phyloP scores from a whole-genome alignment of 2,329 filamentous ascomycete species.

The Parascedosporium putredinis region DNA sequence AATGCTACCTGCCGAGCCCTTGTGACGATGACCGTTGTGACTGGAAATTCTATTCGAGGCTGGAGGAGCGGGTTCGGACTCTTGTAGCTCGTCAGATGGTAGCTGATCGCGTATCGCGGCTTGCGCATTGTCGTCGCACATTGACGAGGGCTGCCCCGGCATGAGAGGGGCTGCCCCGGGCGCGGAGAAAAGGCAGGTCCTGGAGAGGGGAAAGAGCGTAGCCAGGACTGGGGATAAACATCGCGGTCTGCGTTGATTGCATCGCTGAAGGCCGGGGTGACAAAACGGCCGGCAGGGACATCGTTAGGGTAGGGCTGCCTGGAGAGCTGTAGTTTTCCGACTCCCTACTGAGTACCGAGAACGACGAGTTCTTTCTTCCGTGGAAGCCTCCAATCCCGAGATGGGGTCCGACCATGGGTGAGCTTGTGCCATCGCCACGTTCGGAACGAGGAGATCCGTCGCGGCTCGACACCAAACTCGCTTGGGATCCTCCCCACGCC shows the following conservation, averaged over 20 bases:
- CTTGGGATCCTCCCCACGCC: constrained; percentile 74
- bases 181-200: neutral
- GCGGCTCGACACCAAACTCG: constrained; percentile 49
- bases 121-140: no score
- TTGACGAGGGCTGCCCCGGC: neutral
- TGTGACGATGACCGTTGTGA: constrained; percentile 34
- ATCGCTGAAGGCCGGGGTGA: constrained; percentile 13
- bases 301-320: constrained; percentile 41
- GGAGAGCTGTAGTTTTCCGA: constrained; percentile 34
- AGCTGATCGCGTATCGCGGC: no score
- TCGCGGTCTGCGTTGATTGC: neutral
- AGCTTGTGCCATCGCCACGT: constrained; percentile 35
- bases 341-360: constrained; percentile 37
- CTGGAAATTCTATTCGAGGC: constrained; percentile 6
- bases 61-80: neutral
- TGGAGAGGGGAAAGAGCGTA: neutral
- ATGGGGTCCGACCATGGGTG: constrained; percentile 23
- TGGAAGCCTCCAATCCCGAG: constrained; percentile 19
- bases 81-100: constrained; percentile 12
- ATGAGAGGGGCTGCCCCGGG: neutral
- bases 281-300: constrained; percentile 23
- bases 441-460: constrained; percentile 41
- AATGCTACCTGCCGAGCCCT: constrained; percentile 55
- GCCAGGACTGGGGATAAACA: neutral
- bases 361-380: constrained; percentile 37